These are phyloP conservation scores for Physocladia obscura DNA, from an alignment of 192 early-diverging fungal genomes.

Conservation along the genomic window DNA sequence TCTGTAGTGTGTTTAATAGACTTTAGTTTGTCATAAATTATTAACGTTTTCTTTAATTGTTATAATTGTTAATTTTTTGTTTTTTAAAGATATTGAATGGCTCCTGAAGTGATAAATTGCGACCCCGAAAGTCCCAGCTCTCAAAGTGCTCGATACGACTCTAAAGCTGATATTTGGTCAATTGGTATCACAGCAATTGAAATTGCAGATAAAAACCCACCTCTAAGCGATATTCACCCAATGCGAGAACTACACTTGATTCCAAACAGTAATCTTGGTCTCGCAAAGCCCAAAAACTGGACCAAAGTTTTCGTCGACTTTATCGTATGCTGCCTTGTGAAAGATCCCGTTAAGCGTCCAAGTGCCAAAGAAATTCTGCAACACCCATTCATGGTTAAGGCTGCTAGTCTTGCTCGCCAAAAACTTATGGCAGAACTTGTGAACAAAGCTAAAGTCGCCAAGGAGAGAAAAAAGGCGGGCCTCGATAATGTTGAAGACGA, in stretches of 20 bases:
- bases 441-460: conserved; percentile 46
- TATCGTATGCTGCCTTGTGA: conserved; percentile 52
- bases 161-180: conserved; percentile 64
- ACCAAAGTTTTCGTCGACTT: conserved; percentile 61
- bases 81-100: conserved; percentile 55
- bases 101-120: conserved; percentile 61
- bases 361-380: conserved; percentile 53
- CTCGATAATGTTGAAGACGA: conserved; percentile 52
- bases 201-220: conserved; percentile 68
- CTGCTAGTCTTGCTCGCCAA: conserved; percentile 36
- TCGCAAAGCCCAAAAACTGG: conserved; percentile 64
- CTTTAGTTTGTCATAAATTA: no score
- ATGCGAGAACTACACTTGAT: conserved; percentile 63
- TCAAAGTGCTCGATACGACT: conserved; percentile 46
- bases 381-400: conserved; percentile 59
- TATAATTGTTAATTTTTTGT: not conserved
- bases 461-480: conserved; percentile 55
- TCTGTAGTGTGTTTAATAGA: no score
- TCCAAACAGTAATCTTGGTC: conserved; percentile 47
- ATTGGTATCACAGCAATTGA: conserved; percentile 70
- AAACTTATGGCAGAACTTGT: conserved; percentile 51
- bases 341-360: conserved; percentile 54
- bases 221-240: conserved; percentile 64
- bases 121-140: conserved; percentile 48
- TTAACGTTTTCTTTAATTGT: not conserved